Evolutionary conservation across 306 rosid genomes (phyloP).

Genomic region (Casuarina equisetifolia): DNA sequence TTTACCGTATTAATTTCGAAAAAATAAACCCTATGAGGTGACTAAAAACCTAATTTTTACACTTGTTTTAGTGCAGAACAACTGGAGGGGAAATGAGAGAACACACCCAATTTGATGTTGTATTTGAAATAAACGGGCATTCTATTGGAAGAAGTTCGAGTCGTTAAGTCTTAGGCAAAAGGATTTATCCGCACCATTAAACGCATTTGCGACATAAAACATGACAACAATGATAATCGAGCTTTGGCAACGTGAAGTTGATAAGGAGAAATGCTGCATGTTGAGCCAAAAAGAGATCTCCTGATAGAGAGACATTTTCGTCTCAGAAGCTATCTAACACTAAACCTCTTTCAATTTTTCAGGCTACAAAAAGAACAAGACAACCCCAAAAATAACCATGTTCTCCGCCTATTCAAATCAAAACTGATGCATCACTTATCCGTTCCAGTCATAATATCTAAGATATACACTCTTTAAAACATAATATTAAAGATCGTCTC

Average conservation of each 20-base stretch:
- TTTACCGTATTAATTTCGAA: no score
- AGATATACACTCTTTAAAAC: constrained; percentile 45
- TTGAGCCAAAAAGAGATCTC: not conserved
- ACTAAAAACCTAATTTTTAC: no score
- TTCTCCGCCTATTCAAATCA: constrained; percentile 41
- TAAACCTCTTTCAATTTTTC: not conserved
- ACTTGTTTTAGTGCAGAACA: no score
- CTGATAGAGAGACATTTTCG: not conserved
- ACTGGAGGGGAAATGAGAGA: no score
- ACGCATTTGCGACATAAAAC: no score
- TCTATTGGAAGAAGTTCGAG: no score
- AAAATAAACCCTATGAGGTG: no score
- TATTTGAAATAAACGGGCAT: no score
- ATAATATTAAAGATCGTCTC: constrained; percentile 35
- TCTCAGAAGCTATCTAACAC: not conserved
- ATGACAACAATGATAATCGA: no score
- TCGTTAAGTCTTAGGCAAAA: no score
- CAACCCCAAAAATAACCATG: constrained; percentile 14
- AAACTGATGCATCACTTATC: constrained; percentile 52
- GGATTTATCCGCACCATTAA: no score
- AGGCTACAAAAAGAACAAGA: not conserved
- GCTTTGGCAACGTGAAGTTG: not conserved
- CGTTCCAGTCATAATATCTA: constrained; percentile 40
- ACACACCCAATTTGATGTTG: no score
- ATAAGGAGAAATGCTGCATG: not conserved